A percentile compares a stretch with the other conserved stretches of the same genome.
Evolutionary conservation across 1,284 basidiomycete genomes (phyloP).

Genomic region (Trametes pubescens): DNA sequence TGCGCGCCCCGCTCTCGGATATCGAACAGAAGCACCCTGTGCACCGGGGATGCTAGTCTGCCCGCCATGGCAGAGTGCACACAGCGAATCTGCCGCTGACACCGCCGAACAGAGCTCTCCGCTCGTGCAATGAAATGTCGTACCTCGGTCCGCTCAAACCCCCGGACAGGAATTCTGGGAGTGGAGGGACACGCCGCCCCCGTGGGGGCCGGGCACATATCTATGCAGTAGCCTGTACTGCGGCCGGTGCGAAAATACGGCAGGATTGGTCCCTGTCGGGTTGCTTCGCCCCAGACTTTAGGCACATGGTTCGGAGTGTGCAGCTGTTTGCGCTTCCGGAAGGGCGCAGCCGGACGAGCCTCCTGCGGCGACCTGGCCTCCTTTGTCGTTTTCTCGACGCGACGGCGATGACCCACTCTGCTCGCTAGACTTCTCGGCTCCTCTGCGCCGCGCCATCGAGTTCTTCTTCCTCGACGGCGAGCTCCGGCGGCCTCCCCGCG

Average conservation of each 20-base stretch:
- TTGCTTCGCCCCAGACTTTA: slow-evolving; percentile 16
- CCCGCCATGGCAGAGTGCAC: slow-evolving; percentile 11
- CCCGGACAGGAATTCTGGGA: slow-evolving; percentile 3
- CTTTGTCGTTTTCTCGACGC: slow-evolving; percentile 17
- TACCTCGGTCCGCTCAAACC: slow-evolving; percentile 17
- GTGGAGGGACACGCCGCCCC: slow-evolving; percentile 11
- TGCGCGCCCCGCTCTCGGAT: slow-evolving; percentile 14
- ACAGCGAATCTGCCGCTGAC: slow-evolving; percentile 10
- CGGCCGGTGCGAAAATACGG: slow-evolving; percentile 28
- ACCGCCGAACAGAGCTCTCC: slow-evolving; percentile 14
- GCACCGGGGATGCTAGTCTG: slow-evolving; percentile 3
- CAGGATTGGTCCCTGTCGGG: slow-evolving; percentile 18
- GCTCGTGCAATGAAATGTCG: slow-evolving; percentile 8
- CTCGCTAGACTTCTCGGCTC: slow-evolving; percentile 20
- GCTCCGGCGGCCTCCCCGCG: slow-evolving; percentile 8
- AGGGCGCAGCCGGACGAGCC: slow-evolving; percentile 18
- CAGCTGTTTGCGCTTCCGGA: slow-evolving; percentile 31
- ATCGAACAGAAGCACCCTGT: slow-evolving; percentile 3
- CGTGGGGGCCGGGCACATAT: slow-evolving; percentile 18
- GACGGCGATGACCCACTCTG: slow-evolving; percentile 17
- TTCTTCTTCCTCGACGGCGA: slow-evolving; percentile 6
- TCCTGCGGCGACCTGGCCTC: slow-evolving; percentile 18
- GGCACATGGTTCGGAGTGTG: slow-evolving; percentile 25
- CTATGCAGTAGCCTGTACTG: slow-evolving; percentile 18
- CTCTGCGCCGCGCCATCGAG: slow-evolving; percentile 6